Conservation (phyloP, 306 rosid genomes). For the Rubus idaeus region DNA sequence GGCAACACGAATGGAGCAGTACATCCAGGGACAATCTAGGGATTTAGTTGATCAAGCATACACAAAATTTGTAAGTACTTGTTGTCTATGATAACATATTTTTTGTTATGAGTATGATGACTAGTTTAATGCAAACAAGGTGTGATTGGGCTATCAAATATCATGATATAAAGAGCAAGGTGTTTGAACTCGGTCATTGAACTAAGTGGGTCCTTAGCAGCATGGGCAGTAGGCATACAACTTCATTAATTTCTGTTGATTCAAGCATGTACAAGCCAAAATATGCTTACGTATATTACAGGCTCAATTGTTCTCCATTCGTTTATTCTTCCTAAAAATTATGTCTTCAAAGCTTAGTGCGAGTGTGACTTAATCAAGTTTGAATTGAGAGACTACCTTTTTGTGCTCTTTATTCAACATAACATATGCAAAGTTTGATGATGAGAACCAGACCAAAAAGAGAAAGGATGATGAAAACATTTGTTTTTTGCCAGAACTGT, state of each 20-base stretch:
- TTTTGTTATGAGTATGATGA: not conserved
- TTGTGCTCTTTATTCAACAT: not conserved
- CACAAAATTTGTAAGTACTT: constrained; percentile 78
- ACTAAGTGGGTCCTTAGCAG: not conserved
- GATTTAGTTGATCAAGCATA: constrained; percentile 99
- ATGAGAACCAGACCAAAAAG: not conserved
- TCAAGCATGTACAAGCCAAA: not conserved
- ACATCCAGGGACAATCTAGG: constrained; percentile 88
- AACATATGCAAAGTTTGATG: not conserved
- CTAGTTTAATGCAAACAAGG: constrained; percentile 4
- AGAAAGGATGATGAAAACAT: not conserved
- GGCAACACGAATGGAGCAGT: constrained; percentile 99
- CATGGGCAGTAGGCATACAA: not conserved
- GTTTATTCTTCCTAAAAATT: not conserved
- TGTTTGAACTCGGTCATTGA: not conserved
- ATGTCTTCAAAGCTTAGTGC: not conserved
- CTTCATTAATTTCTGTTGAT: not conserved
- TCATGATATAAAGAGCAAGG: not conserved
- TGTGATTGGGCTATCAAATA: not conserved
- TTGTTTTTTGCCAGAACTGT: not conserved
- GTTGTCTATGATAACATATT: constrained; percentile 12
- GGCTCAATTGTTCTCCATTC: not conserved
- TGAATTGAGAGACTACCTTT: not conserved
- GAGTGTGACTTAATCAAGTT: not conserved
- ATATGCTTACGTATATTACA: not conserved